phyloP scores from a whole-genome alignment of 1,284 basidiomycete genomes.

The Naganishia sp. region DNA sequence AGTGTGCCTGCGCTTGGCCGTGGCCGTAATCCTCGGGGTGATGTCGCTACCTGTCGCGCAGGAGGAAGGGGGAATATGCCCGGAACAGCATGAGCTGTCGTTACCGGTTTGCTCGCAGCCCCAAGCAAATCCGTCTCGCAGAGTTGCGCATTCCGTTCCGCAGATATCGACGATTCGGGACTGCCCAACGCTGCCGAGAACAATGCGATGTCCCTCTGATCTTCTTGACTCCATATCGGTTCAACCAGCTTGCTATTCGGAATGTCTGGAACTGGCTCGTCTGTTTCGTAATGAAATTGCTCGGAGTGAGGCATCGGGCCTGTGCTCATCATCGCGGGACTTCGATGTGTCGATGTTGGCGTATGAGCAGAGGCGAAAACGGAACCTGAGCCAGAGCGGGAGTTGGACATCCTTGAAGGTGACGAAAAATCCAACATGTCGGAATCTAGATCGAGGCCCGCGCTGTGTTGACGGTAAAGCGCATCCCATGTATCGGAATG shows the following conservation, averaged over 20 bases:
- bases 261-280: conserved; percentile 3
- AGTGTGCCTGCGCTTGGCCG: conserved; percentile 8
- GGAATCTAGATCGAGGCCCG: conserved; percentile 21
- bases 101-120: too few species aligned
- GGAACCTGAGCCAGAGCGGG: conserved; percentile 7
- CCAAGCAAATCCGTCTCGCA: too few species aligned
- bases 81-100: background rate
- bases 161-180: background rate
- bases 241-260: background rate
- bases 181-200: background rate
- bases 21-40: conserved; percentile 6
- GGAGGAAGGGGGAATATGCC: conserved; percentile 17
- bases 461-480: conserved; percentile 2
- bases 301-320: conserved; percentile 27
- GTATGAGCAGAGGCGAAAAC: conserved; percentile 11
- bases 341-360: conserved; percentile 3
- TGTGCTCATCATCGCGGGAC: conserved; percentile 28
- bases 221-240: conserved; percentile 10
- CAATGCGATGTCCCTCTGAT: conserved; percentile 18
- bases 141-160: too few species aligned
- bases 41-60: conserved; percentile 11
- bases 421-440: conserved; percentile 27
- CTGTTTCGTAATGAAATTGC: conserved; percentile 8
- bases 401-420: conserved; percentile 3
- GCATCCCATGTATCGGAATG: conserved; percentile 11